Conservation (phyloP, 129 eudicot species). For the Scalesia atractyloides region DNA sequence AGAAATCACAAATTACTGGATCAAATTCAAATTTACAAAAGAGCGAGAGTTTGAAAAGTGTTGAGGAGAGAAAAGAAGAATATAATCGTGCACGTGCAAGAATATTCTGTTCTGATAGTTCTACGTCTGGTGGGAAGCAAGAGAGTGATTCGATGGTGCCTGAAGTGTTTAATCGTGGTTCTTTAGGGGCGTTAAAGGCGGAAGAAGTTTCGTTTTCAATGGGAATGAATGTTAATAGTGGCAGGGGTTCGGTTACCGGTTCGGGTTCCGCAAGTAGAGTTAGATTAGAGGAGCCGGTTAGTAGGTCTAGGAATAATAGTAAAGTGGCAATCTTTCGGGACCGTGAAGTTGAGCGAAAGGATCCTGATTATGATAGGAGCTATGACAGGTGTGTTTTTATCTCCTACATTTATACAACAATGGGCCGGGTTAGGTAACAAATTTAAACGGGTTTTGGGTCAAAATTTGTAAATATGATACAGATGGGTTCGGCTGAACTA, state of each 20-base stretch:
- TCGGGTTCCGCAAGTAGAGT: constrained; percentile 60
- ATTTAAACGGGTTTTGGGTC: background rate
- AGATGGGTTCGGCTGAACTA: background rate
- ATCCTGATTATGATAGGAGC: constrained; percentile 88
- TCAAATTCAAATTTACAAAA: constrained; percentile 46
- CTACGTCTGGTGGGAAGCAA: constrained; percentile 47
- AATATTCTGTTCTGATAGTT: constrained; percentile 65
- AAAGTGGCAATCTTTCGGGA: constrained; percentile 88
- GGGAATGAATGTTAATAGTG: constrained; percentile 46
- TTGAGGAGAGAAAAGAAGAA: constrained; percentile 97
- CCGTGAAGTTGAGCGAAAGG: constrained; percentile 82
- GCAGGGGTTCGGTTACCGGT: constrained; percentile 48
- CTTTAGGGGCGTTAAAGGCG: constrained; percentile 38
- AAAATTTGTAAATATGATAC: background rate
- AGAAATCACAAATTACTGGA: constrained; percentile 41
- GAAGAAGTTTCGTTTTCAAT: constrained; percentile 53
- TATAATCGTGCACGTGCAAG: constrained; percentile 95
- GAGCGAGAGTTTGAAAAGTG: constrained; percentile 72
- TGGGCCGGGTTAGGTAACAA: background rate
- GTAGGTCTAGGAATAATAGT: constrained; percentile 57
- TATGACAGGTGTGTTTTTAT: constrained; percentile 60
- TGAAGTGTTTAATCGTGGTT: constrained; percentile 55
- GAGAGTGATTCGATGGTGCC: constrained; percentile 54
- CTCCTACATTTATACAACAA: background rate
- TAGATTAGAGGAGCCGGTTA: constrained; percentile 69